Percentiles rank a stretch among this genome's conserved stretches.
These are phyloP conservation scores for Ceratobasidium sp. DNA, from an alignment of 1,284 basidiomycete species.

Conservation along the genomic window DNA sequence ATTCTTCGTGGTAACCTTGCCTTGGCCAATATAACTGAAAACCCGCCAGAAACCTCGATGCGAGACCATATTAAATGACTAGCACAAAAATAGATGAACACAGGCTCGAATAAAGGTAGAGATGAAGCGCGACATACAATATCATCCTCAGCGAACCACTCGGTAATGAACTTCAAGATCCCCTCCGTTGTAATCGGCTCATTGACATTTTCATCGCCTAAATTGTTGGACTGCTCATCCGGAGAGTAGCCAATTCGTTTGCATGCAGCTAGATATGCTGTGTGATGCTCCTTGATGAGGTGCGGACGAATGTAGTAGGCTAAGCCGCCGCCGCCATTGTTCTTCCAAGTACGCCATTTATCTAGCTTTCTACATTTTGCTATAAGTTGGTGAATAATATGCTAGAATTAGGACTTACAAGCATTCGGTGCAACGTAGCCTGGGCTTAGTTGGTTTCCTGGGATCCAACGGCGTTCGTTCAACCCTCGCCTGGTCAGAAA, in stretches of 20 bases:
- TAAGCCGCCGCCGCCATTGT: not conserved
- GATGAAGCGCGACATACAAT: conserved; percentile 29
- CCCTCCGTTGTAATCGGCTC: not conserved
- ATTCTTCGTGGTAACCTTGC: conserved; percentile 31
- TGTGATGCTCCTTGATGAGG: not conserved
- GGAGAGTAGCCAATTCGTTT: not conserved
- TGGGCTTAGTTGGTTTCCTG: not conserved
- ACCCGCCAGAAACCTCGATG: conserved; percentile 42
- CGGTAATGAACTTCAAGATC: not conserved
- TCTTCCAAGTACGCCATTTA: not conserved
- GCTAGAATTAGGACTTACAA: not conserved
- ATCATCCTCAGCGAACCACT: conserved; percentile 41
- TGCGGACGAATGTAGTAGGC: not conserved
- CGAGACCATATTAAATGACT: conserved; percentile 44
- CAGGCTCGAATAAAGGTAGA: not conserved
- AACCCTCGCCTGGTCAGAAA: not conserved
- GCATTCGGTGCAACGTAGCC: not conserved
- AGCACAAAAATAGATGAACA: not conserved
- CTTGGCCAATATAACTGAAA: conserved; percentile 20
- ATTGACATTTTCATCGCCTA: not conserved
- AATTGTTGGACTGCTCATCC: too few relatives aligned
- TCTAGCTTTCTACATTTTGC: not conserved
- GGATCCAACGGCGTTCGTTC: too few relatives aligned
- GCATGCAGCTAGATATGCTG: not conserved
- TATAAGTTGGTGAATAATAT: not conserved